These are phyloP conservation scores for Cucurbita maxima DNA, from an alignment of 306 rosid species.

Conservation along the genomic window DNA sequence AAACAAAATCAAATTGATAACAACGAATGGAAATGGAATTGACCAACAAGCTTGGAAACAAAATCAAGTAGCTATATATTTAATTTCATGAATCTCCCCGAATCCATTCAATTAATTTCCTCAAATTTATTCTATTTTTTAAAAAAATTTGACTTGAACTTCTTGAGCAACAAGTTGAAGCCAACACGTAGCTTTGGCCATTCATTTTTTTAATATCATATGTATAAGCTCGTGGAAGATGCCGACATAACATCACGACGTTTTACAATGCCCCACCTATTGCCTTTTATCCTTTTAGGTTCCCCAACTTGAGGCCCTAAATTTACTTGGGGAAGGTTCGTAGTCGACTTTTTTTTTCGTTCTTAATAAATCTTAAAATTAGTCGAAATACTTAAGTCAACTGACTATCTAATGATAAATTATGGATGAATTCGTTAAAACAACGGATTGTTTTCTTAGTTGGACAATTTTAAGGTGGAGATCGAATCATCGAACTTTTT, in stretches of 20 bases:
- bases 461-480: no score
- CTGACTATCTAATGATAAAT: no score
- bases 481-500: no score
- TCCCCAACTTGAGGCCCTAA: neutral
- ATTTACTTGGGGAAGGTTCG: neutral
- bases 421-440: no score
- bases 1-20: no score
- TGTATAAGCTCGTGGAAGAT: neutral
- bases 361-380: no score
- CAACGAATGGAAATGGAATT: no score
- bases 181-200: neutral
- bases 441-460: no score
- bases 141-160: neutral
- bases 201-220: neutral
- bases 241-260: neutral
- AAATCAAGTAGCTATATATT: no score
- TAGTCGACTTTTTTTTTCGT: no score
- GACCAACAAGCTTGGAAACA: no score
- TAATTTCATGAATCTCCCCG: neutral
- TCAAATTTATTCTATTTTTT: neutral
- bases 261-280: neutral
- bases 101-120: neutral
- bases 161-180: neutral
- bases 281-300: neutral
- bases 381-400: no score